Conservation (phyloP, 2,329 filamentous ascomycete genomes). For the Graphiopsis chlorocephala region DNA sequence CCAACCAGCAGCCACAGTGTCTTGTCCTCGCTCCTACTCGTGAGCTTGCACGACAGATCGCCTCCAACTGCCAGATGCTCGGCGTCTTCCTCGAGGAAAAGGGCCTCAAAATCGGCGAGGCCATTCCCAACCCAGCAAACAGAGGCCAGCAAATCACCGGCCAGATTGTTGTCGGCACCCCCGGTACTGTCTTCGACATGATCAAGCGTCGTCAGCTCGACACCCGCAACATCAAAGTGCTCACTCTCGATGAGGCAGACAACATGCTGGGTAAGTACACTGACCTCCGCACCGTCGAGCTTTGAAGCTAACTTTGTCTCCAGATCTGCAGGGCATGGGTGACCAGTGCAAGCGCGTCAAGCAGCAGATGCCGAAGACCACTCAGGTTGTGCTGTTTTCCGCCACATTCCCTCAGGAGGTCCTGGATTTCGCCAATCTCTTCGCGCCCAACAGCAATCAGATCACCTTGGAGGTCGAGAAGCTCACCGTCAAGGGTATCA, state of each 20-base stretch:
- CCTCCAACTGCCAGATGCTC: conserved; percentile 78
- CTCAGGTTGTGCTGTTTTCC: conserved; percentile 94
- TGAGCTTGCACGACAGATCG: conserved; percentile 91
- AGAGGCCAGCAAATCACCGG: conserved; percentile 68
- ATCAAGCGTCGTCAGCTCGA: conserved; percentile 76
- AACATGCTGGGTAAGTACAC: conserved; percentile 70
- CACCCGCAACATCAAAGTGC: conserved; percentile 66
- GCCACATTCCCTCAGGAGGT: conserved; percentile 89
- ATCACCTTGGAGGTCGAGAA: conserved; percentile 87
- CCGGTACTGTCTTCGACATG: conserved; percentile 86
- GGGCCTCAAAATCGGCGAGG: conserved; percentile 72
- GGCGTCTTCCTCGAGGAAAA: conserved; percentile 69
- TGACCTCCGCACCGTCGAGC: neutral
- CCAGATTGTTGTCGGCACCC: conserved; percentile 86
- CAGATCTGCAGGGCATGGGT: conserved; percentile 85
- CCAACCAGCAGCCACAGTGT: conserved; percentile 71
- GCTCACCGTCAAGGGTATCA: conserved; percentile 93
- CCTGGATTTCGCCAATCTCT: conserved; percentile 75
- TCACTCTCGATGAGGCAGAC: conserved; percentile 95
- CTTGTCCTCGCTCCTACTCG: conserved; percentile 87
- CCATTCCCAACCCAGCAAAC: conserved; percentile 73
- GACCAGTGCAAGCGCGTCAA: conserved; percentile 94
- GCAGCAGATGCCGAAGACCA: conserved; percentile 64
- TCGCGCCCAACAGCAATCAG: conserved; percentile 80
- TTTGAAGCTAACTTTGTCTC: neutral